These are phyloP conservation scores for Passalora sequoiae DNA, from an alignment of 2,329 filamentous ascomycete genomes.

Conservation along the genomic window DNA sequence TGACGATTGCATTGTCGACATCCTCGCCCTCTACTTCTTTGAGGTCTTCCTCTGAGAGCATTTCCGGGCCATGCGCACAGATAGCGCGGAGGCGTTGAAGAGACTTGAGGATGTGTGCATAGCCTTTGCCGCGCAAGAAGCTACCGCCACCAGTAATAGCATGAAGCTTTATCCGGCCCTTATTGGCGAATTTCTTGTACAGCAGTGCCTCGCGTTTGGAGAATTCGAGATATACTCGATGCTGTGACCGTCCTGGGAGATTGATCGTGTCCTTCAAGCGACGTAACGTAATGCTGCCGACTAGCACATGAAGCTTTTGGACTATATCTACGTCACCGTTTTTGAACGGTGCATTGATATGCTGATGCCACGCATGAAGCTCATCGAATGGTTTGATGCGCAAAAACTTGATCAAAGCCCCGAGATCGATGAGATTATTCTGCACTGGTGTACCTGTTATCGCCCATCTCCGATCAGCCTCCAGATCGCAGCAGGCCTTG, in stretches of 20 bases:
- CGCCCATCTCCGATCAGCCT: slow-evolving; percentile 82
- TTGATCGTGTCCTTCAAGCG: slow-evolving; percentile 88
- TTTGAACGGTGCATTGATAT: slow-evolving; percentile 83
- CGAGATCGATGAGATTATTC: slow-evolving; percentile 85
- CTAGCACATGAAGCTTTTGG: slow-evolving; percentile 77
- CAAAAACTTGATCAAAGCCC: slow-evolving; percentile 79
- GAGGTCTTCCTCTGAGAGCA: slow-evolving; percentile 78
- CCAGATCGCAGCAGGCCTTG: slow-evolving; percentile 73
- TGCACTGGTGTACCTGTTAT: slow-evolving; percentile 97
- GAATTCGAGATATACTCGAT: slow-evolving; percentile 70
- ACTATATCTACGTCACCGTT: slow-evolving; percentile 77
- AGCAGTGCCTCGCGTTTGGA: slow-evolving; percentile 66
- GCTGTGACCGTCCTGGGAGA: slow-evolving; percentile 67
- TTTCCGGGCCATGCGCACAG: slow-evolving; percentile 88
- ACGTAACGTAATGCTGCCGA: slow-evolving; percentile 89
- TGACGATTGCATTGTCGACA: slow-evolving; percentile 75
- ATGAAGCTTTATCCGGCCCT: slow-evolving; percentile 73
- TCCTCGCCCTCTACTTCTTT: slow-evolving; percentile 64
- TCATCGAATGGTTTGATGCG: slow-evolving; percentile 81
- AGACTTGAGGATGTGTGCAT: slow-evolving; percentile 86
- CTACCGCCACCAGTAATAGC: slow-evolving; percentile 61
- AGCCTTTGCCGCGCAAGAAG: slow-evolving; percentile 61
- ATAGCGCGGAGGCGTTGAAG: slow-evolving; percentile 85
- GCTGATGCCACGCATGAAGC: slow-evolving; percentile 65
- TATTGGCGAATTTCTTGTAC: slow-evolving; percentile 78